A percentile compares a stretch with the other conserved stretches of the same genome.
These are phyloP conservation scores for Saksenaea oblongispora DNA, from an alignment of 371 early-diverging fungal genomes.

Conservation along the genomic window DNA sequence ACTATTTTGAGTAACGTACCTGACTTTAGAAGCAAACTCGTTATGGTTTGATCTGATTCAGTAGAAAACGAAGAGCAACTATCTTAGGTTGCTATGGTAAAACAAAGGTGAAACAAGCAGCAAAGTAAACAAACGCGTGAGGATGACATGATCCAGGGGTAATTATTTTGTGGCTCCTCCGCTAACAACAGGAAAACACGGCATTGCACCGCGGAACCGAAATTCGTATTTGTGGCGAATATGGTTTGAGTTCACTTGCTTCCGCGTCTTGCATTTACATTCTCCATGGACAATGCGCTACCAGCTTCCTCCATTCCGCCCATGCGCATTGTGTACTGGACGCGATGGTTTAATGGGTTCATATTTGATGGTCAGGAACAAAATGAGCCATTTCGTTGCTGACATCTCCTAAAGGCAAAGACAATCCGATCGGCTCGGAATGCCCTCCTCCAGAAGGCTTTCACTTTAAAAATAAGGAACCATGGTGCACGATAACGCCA, in stretches of 20 bases:
- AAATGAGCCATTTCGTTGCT: conserved; percentile 3
- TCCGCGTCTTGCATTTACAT: not conserved
- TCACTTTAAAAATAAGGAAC: not conserved
- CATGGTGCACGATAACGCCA: conserved; percentile 40
- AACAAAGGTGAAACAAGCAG: too few relatives aligned
- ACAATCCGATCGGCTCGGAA: conserved; percentile 9
- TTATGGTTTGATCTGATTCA: too few relatives aligned
- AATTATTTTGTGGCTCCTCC: too few relatives aligned
- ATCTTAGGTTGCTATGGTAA: too few relatives aligned
- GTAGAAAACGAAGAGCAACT: too few relatives aligned
- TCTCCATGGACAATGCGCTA: not conserved
- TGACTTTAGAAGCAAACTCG: too few relatives aligned
- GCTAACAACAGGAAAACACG: too few relatives aligned
- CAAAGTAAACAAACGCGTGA: too few relatives aligned
- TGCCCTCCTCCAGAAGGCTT: conserved; percentile 36
- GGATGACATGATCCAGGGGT: too few relatives aligned
- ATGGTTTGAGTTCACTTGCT: not conserved
- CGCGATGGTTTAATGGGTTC: conserved; percentile 24
- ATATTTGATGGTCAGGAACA: conserved; percentile 17
- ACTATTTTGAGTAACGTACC: too few relatives aligned
- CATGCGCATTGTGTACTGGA: conserved; percentile 35
- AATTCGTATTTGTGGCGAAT: not conserved
- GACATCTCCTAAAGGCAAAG: conserved; percentile 12
- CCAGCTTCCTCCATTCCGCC: conserved; percentile 19
- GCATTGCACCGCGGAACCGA: not conserved